These are phyloP conservation scores for Yarrowia sp. DNA, from an alignment of 805 yeast genomes.

Conservation along the genomic window DNA sequence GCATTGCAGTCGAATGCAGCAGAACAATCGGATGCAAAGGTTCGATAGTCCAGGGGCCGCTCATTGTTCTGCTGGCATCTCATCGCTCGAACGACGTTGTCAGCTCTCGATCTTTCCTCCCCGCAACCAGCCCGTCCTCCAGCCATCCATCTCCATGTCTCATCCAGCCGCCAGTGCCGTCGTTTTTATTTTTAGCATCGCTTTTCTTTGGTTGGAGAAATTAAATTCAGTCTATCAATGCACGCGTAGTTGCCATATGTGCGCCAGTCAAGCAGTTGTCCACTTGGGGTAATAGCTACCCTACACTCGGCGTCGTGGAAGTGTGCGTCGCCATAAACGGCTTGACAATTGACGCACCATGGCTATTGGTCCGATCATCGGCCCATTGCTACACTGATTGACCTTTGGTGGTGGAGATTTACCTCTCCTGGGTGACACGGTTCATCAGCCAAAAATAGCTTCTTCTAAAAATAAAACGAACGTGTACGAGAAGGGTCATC, in stretches of 20 bases:
- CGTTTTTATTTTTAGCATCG: neutral
- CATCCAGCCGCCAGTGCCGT: conserved; percentile 1
- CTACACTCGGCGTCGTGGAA: neutral
- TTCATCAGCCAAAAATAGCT: neutral
- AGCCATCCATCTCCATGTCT: conserved; percentile 1
- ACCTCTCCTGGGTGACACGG: no score
- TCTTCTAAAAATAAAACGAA: neutral
- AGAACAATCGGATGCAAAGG: neutral
- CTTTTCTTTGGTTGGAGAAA: neutral
- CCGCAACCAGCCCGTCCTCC: neutral
- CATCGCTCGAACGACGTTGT: neutral
- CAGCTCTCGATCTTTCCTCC: neutral
- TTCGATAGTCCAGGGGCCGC: no score
- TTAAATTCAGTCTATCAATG: neutral
- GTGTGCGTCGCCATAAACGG: neutral
- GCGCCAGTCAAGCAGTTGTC: neutral
- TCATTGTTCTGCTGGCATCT: neutral
- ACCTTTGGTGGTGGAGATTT: neutral
- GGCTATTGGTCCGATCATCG: neutral
- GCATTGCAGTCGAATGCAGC: conserved; percentile 7
- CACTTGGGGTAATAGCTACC: neutral
- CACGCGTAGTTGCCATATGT: conserved; percentile 4
- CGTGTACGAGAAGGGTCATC: neutral
- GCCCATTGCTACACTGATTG: neutral
- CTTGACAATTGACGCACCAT: neutral